These are phyloP conservation scores for Anthracocystis setariae DNA, from an alignment of 1,284 basidiomycete species.

Conservation along the genomic window DNA sequence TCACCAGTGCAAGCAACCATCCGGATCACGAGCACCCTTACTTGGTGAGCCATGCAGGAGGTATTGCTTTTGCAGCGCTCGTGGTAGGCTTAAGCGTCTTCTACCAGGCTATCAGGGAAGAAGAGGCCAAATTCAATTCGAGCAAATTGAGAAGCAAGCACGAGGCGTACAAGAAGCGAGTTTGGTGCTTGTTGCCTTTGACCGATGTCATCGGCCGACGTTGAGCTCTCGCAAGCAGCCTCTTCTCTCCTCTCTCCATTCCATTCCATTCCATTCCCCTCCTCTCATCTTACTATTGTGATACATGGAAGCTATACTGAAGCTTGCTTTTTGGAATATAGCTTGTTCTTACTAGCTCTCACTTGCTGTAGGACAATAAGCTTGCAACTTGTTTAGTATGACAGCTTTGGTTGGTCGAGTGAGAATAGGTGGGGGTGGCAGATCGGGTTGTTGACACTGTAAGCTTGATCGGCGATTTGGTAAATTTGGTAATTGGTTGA, in stretches of 20 bases:
- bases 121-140: slow-evolving; percentile 42
- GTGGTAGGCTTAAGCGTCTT: slow-evolving; percentile 31
- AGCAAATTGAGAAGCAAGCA: slow-evolving; percentile 41
- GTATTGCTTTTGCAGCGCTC: slow-evolving; percentile 21
- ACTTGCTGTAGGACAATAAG: too few species aligned
- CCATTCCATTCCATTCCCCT: not conserved
- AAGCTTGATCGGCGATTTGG: too few species aligned
- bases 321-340: too few species aligned
- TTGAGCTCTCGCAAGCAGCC: too few species aligned
- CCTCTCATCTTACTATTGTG: too few species aligned
- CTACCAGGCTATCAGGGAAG: slow-evolving; percentile 39
- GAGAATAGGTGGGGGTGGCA: too few species aligned
- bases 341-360: too few species aligned
- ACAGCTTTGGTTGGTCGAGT: too few species aligned
- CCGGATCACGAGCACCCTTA: slow-evolving; percentile 37
- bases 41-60: slow-evolving; percentile 35
- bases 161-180: slow-evolving; percentile 34
- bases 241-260: not conserved
- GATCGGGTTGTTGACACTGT: too few species aligned
- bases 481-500: too few species aligned
- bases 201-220: slow-evolving; percentile 15
- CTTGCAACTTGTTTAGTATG: too few species aligned
- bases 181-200: slow-evolving; percentile 40
- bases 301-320: too few species aligned
- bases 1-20: slow-evolving; percentile 39